Evolutionary conservation across 108 stramenopile species (phyloP).

Genomic region (Licmophora abbreviata): DNA sequence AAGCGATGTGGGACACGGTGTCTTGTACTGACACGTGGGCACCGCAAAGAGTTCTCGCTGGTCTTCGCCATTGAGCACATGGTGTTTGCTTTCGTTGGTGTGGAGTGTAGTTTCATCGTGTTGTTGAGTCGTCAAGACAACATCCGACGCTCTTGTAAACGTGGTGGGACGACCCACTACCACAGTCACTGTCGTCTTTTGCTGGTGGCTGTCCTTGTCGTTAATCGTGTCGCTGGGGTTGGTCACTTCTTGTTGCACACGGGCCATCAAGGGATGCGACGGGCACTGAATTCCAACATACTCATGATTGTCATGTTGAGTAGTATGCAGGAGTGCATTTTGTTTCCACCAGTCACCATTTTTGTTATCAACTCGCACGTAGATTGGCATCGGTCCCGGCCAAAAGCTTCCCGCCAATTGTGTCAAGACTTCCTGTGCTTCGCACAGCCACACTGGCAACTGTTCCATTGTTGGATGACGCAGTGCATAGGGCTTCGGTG

Average conservation of each 20-base stretch:
- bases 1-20: conserved; percentile 9
- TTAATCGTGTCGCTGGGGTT: background rate
- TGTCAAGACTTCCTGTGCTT: conserved; percentile 17
- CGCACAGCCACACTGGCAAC: conserved; percentile 10
- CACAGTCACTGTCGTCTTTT: too few species aligned
- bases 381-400: conserved; percentile 24
- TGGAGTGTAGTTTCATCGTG: too few species aligned
- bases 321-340: background rate
- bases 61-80: conserved; percentile 28
- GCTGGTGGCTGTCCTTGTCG: too few species aligned
- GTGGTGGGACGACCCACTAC: too few species aligned
- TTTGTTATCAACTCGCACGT: conserved; percentile 7
- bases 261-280: conserved; percentile 20
- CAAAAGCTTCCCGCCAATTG: conserved; percentile 20
- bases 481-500: background rate
- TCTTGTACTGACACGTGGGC: conserved; percentile 16
- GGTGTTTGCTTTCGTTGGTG: background rate
- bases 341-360: background rate
- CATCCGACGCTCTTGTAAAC: too few species aligned
- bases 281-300: conserved; percentile 25
- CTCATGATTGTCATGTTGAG: too few species aligned
- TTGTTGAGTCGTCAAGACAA: too few species aligned
- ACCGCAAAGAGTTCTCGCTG: conserved; percentile 21
- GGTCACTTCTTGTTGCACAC: conserved; percentile 16
- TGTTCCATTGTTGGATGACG: background rate